A percentile compares a stretch with the other conserved stretches of the same genome.
Conservation (phyloP, 306 rosid genomes). For the Glycine latifolia region DNA sequence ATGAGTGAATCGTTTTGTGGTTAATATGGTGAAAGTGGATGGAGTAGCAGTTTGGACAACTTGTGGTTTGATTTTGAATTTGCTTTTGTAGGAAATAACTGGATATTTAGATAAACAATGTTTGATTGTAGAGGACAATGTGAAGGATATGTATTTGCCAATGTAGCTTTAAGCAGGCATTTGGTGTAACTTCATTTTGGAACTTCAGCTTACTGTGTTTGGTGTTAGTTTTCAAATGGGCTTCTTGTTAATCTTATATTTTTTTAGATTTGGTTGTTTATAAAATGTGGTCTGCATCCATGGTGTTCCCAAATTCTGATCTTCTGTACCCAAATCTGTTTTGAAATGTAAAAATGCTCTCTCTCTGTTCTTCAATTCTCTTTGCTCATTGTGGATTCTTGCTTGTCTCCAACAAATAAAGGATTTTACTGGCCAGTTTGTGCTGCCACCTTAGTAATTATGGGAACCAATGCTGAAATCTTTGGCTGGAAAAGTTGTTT, state of each 20-base stretch:
- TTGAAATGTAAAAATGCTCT: neutral
- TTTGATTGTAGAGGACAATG: neutral
- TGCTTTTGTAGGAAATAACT: neutral
- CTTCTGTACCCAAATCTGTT: neutral
- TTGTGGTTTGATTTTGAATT: constrained; percentile 25
- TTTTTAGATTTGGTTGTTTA: neutral
- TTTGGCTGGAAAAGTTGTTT: too few species aligned
- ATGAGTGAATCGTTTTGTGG: constrained; percentile 19
- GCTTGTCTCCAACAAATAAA: too few species aligned
- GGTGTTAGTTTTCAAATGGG: neutral
- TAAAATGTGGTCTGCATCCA: neutral
- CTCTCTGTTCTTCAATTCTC: too few species aligned
- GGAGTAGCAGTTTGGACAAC: neutral
- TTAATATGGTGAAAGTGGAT: neutral
- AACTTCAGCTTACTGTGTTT: neutral
- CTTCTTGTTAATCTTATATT: neutral
- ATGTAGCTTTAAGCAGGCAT: neutral
- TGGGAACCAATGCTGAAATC: too few species aligned
- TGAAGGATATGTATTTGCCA: neutral
- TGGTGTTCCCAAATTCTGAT: neutral
- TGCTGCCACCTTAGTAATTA: too few species aligned
- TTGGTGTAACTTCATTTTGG: constrained; percentile 5
- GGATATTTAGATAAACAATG: neutral
- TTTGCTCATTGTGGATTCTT: too few species aligned
- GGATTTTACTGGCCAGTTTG: too few species aligned